These are phyloP conservation scores for Backusella mclennaniae DNA, from an alignment of 192 early-diverging fungal genomes.

Conservation along the genomic window DNA sequence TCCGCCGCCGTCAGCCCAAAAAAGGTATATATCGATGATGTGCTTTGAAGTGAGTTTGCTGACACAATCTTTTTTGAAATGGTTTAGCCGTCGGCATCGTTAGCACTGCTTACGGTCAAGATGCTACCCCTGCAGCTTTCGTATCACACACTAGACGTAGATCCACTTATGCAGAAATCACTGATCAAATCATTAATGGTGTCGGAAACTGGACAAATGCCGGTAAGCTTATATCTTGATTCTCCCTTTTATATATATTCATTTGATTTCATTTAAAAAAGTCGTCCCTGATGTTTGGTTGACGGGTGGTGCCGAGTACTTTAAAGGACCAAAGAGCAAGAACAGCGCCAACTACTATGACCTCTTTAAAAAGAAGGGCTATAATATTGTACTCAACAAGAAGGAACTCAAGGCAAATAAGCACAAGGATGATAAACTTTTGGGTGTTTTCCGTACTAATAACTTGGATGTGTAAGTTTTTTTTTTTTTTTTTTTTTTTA, in stretches of 20 bases:
- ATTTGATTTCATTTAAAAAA: neutral
- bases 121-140: conserved; percentile 67
- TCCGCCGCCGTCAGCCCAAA: conserved; percentile 58
- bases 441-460: conserved; percentile 58
- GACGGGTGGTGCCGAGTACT: conserved; percentile 62
- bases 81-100: conserved; percentile 60
- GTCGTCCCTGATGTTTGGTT: conserved; percentile 60
- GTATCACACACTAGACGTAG: conserved; percentile 57
- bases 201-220: conserved; percentile 38
- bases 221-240: conserved; percentile 4
- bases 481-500: neutral
- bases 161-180: conserved; percentile 51
- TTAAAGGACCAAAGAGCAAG: conserved; percentile 41
- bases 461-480: conserved; percentile 57
- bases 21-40: conserved; percentile 24
- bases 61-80: neutral
- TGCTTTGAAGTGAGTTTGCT: neutral
- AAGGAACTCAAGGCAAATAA: conserved; percentile 39
- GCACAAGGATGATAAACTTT: conserved; percentile 50
- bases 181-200: conserved; percentile 58
- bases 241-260: neutral
- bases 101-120: conserved; percentile 50
- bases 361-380: conserved; percentile 49
- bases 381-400: conserved; percentile 54
- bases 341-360: conserved; percentile 54